Evolutionary conservation across 1,284 basidiomycete genomes (phyloP).

Genomic region (Papiliotrema fonsecae): DNA sequence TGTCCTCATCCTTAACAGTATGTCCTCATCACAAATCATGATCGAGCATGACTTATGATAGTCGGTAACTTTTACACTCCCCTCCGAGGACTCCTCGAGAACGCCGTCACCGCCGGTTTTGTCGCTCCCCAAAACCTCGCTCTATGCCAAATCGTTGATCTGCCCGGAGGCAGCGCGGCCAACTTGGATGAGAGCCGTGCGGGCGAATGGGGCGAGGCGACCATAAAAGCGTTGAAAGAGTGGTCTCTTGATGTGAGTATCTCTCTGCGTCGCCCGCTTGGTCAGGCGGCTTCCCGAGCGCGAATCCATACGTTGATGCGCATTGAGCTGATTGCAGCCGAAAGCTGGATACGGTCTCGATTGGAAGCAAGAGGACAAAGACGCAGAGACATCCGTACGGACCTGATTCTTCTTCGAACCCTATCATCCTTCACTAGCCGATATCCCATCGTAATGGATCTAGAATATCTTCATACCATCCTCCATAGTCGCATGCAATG

Average conservation of each 20-base stretch:
- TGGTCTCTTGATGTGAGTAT: conserved; percentile 55
- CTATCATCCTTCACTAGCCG: no score
- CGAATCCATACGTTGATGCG: background rate
- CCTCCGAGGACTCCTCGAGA: conserved; percentile 65
- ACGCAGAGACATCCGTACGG: no score
- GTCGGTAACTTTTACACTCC: conserved; percentile 74
- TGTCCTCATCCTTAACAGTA: conserved; percentile 68
- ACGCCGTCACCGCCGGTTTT: conserved; percentile 67
- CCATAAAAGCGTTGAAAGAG: conserved; percentile 59
- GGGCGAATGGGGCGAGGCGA: conserved; percentile 68
- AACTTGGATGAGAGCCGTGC: conserved; percentile 55
- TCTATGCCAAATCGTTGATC: conserved; percentile 67
- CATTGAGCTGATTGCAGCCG: conserved; percentile 9
- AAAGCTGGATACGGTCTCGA: conserved; percentile 37
- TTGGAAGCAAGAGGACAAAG: conserved; percentile 20
- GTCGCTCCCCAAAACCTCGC: conserved; percentile 59
- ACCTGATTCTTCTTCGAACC: no score
- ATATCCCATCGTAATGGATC: no score
- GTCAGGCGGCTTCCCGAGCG: no score
- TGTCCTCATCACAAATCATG: conserved; percentile 5
- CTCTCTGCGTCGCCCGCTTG: no score
- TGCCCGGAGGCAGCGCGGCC: conserved; percentile 54
- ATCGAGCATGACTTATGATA: conserved; percentile 7
- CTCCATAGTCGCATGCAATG: conserved; percentile 3
- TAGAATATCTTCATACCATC: no score